Conservation (phyloP, 2,329 filamentous ascomycete species). For the Aspergillus calidoustus region DNA sequence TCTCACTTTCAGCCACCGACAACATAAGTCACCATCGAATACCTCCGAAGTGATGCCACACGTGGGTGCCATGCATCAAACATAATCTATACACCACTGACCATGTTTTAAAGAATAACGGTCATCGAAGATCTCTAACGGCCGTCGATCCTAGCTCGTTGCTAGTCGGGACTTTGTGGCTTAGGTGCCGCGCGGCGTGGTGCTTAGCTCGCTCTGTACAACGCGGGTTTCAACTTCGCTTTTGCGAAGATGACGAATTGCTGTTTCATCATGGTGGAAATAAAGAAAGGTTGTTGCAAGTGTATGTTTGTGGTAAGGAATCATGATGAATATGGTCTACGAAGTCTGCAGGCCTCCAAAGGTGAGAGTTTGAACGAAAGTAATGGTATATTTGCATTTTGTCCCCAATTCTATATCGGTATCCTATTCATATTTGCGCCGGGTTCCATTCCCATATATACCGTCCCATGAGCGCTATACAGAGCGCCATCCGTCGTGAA, state of each 20-base stretch:
- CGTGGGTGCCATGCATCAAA: background rate
- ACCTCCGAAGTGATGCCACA: background rate
- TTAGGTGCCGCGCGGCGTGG: background rate
- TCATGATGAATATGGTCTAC: background rate
- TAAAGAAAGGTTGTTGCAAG: background rate
- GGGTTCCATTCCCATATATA: slow-evolving; percentile 11
- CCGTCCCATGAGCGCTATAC: slow-evolving; percentile 3
- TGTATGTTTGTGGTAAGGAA: background rate
- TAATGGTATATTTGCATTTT: slow-evolving; percentile 1
- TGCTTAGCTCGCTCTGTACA: background rate
- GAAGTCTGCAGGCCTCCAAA: background rate
- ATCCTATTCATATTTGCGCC: slow-evolving; percentile 8
- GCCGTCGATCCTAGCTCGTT: background rate
- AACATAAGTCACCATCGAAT: background rate
- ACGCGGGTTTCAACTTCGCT: background rate
- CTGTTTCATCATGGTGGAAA: background rate
- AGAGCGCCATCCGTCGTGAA: slow-evolving; percentile 10
- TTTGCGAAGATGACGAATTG: background rate
- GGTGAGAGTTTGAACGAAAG: background rate
- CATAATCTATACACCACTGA: background rate
- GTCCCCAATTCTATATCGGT: background rate
- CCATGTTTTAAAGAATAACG: background rate
- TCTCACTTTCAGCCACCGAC: background rate
- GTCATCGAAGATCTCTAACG: background rate
- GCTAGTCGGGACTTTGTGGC: background rate